Percentiles rank a stretch among this genome's conserved stretches.
Conservation (phyloP, 1,284 basidiomycete genomes). For the Marasmius sp. region DNA sequence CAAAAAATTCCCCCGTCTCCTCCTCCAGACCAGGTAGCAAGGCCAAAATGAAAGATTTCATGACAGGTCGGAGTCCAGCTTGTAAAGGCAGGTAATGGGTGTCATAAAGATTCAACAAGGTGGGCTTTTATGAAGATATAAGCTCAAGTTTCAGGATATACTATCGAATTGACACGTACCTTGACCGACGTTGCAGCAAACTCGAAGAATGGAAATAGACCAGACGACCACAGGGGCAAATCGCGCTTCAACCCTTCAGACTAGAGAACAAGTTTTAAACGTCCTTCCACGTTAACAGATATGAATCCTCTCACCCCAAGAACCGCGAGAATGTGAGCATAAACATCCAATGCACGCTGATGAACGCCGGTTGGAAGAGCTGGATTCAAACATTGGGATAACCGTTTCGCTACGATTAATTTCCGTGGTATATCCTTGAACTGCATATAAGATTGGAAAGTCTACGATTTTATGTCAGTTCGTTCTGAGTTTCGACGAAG, state of each 20-base stretch:
- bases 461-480: conserved; percentile 43
- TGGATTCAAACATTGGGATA: conserved; percentile 96
- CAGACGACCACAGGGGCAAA: conserved; percentile 92
- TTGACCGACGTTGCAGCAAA: conserved; percentile 95
- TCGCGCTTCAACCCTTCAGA: conserved; percentile 87
- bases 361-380: conserved; percentile 97
- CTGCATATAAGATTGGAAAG: conserved; percentile 87
- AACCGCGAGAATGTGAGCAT: conserved; percentile 86
- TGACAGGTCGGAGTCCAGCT: conserved; percentile 80
- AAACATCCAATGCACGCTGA: conserved; percentile 94
- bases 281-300: conserved; percentile 7
- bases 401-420: conserved; percentile 90
- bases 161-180: conserved; percentile 38
- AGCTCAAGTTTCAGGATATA: not conserved
- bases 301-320: conserved; percentile 71
- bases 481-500: not conserved
- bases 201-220: conserved; percentile 97
- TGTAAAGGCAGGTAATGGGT: conserved; percentile 89
- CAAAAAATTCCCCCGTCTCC: conserved; percentile 95
- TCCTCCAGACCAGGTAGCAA: conserved; percentile 94
- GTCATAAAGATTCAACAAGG: conserved; percentile 85
- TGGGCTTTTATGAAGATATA: conserved; percentile 50
- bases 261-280: conserved; percentile 38
- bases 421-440: conserved; percentile 97
- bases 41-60: conserved; percentile 92